Conservation (phyloP, 1,284 basidiomycete species). For the Ustilago xerochloae region DNA sequence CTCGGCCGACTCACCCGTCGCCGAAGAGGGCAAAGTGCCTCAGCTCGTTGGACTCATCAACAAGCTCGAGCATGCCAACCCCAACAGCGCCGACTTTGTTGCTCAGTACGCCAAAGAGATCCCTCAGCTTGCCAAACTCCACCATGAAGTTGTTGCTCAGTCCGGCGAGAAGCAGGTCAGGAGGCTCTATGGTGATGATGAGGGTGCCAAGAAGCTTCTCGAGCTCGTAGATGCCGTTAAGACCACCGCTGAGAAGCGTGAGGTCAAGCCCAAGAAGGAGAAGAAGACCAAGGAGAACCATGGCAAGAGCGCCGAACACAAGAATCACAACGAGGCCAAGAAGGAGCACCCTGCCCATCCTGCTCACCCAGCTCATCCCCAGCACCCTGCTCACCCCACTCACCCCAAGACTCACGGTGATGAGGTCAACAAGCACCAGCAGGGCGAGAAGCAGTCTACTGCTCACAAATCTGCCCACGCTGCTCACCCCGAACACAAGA, state of each 20-base stretch:
- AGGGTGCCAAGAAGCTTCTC: constrained; percentile 15
- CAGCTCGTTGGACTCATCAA: constrained; percentile 29
- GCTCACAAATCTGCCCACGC: constrained; percentile 4
- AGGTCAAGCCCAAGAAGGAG: constrained; percentile 3
- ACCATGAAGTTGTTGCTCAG: constrained; percentile 20
- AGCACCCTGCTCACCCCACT: not conserved
- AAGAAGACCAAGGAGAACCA: constrained; percentile 1
- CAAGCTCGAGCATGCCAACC: constrained; percentile 32
- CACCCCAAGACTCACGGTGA: constrained; percentile 6
- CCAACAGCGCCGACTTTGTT: constrained; percentile 8
- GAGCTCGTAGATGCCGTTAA: constrained; percentile 15
- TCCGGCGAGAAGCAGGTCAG: constrained; percentile 8
- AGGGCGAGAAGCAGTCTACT: constrained; percentile 10
- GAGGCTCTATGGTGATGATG: constrained; percentile 21
- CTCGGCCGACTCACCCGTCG: constrained; percentile 18
- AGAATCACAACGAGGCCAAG: constrained; percentile 1
- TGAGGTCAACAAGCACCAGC: constrained; percentile 11
- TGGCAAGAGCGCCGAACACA: not conserved
- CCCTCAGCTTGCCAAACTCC: constrained; percentile 17
- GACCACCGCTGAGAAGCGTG: constrained; percentile 6
- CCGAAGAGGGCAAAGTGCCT: constrained; percentile 24
- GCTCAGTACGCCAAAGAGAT: constrained; percentile 8
- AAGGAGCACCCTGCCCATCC: not conserved
- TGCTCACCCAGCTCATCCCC: not conserved
- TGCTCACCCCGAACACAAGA: not conserved